phyloP scores from a whole-genome alignment of 202 grass and related monocot species.

The Zoysia matrella region DNA sequence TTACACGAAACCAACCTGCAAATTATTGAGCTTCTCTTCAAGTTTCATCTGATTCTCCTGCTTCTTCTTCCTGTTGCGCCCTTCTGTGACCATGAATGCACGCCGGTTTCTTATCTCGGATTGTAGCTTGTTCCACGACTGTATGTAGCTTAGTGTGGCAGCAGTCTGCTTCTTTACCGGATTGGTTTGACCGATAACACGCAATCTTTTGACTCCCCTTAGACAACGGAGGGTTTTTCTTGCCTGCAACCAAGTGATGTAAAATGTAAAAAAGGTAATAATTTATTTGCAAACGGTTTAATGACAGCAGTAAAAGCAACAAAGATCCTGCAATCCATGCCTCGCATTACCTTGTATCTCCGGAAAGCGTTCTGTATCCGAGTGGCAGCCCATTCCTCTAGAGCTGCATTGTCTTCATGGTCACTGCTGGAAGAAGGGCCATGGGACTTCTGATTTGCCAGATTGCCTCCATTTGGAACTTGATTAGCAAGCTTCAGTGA shows the following conservation, averaged over 20 bases:
- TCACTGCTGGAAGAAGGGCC: slow-evolving; percentile 70
- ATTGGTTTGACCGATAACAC: too few species aligned
- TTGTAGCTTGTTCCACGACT: slow-evolving; percentile 89
- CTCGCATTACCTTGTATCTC: too few species aligned
- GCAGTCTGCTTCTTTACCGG: too few species aligned
- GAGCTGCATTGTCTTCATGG: slow-evolving; percentile 49
- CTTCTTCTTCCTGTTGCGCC: slow-evolving; percentile 81
- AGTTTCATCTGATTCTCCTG: slow-evolving; percentile 91
- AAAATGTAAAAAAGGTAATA: background rate
- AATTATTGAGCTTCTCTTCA: slow-evolving; percentile 81
- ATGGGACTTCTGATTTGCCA: slow-evolving; percentile 55
- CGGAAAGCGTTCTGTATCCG: too few species aligned
- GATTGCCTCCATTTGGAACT: slow-evolving; percentile 55
- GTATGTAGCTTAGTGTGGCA: slow-evolving; percentile 43
- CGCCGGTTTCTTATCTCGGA: slow-evolving; percentile 81
- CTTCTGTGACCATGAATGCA: slow-evolving; percentile 85
- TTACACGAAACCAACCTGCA: slow-evolving; percentile 60
- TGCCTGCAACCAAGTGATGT: slow-evolving; percentile 55
- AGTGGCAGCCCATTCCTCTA: slow-evolving; percentile 63
- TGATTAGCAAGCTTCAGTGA: slow-evolving; percentile 46
- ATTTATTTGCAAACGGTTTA: background rate
- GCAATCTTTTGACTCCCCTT: slow-evolving; percentile 42
- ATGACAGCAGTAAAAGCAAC: background rate
- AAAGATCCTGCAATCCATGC: background rate
- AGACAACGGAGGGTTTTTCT: slow-evolving; percentile 76